A percentile compares a stretch with the other conserved stretches of the same genome.
Conservation (phyloP, 805 yeast genomes). For the Candida silvatica region DNA sequence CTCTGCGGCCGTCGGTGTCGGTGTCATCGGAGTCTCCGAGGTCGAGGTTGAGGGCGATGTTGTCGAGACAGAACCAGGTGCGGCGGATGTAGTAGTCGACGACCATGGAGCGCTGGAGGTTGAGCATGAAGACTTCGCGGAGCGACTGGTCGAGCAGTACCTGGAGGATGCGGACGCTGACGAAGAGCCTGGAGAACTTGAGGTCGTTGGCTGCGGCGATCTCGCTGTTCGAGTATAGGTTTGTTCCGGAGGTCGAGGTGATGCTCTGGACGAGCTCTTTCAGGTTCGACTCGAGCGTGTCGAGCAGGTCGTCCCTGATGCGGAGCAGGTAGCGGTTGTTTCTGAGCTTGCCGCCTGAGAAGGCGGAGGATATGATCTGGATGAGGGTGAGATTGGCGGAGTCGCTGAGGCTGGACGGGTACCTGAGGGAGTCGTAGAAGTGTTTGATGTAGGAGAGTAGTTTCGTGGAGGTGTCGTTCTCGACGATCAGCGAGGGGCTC, state of each 20-base stretch:
- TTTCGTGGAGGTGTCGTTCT: conserved; percentile 11
- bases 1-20: conserved; percentile 4
- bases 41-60: conserved; percentile 18
- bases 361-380: conserved; percentile 13
- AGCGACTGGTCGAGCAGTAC: conserved; percentile 18
- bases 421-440: conserved; percentile 20
- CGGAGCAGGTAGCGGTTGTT: conserved; percentile 15
- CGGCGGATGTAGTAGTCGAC: conserved; percentile 19
- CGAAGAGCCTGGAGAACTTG: conserved; percentile 19
- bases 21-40: conserved; percentile 7
- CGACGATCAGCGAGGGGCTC: conserved; percentile 18
- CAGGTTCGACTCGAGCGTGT: conserved; percentile 14
- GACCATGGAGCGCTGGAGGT: conserved; percentile 12
- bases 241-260: conserved; percentile 12
- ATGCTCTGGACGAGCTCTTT: conserved; percentile 16
- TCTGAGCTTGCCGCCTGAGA: conserved; percentile 14
- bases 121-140: conserved; percentile 11
- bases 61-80: conserved; percentile 26
- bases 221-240: conserved; percentile 9
- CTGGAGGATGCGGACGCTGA: conserved; percentile 17
- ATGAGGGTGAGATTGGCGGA: conserved; percentile 15
- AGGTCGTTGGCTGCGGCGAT: conserved; percentile 11
- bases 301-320: conserved; percentile 14
- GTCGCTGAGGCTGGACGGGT: conserved; percentile 13
- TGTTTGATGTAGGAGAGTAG: conserved; percentile 13